phyloP scores from a whole-genome alignment of 192 early-diverging fungal species.

The Phlyctochytrium planicorne region DNA sequence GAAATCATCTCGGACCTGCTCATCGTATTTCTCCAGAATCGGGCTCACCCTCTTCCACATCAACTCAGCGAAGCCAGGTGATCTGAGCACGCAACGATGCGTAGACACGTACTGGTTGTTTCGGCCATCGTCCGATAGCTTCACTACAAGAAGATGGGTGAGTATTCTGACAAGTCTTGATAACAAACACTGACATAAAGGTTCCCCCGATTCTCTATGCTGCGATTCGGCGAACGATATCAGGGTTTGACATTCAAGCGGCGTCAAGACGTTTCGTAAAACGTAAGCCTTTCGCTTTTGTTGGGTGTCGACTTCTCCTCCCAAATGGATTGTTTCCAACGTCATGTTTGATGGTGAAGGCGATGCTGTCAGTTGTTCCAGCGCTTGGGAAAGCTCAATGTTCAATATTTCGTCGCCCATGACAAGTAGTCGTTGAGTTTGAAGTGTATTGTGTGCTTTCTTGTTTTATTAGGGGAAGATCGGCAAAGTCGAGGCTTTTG shows the following conservation, averaged over 20 bases:
- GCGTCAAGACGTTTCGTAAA: constrained; percentile 8
- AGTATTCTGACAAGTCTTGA: too few relatives aligned
- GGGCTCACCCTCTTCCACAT: background rate
- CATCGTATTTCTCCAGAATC: background rate
- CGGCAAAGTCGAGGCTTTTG: too few relatives aligned
- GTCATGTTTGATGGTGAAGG: too few relatives aligned
- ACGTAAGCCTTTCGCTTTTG: constrained; percentile 8
- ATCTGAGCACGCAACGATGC: background rate
- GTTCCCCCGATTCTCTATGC: background rate
- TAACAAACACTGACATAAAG: too few relatives aligned
- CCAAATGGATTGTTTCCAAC: too few relatives aligned
- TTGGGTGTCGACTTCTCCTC: too few relatives aligned
- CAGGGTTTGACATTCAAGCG: background rate
- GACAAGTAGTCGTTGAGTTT: too few relatives aligned
- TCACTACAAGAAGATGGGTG: background rate
- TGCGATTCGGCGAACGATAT: background rate
- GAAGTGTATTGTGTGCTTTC: too few relatives aligned
- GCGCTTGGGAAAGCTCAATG: too few relatives aligned
- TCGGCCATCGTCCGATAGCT: constrained; percentile 2
- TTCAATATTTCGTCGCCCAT: too few relatives aligned
- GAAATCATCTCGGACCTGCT: background rate
- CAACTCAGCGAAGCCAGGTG: background rate
- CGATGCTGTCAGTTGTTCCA: too few relatives aligned
- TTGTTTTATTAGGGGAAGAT: too few relatives aligned
- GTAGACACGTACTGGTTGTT: constrained; percentile 4